These are phyloP conservation scores for Termitomyces sp. DNA, from an alignment of 1,284 basidiomycete species.

Conservation along the genomic window DNA sequence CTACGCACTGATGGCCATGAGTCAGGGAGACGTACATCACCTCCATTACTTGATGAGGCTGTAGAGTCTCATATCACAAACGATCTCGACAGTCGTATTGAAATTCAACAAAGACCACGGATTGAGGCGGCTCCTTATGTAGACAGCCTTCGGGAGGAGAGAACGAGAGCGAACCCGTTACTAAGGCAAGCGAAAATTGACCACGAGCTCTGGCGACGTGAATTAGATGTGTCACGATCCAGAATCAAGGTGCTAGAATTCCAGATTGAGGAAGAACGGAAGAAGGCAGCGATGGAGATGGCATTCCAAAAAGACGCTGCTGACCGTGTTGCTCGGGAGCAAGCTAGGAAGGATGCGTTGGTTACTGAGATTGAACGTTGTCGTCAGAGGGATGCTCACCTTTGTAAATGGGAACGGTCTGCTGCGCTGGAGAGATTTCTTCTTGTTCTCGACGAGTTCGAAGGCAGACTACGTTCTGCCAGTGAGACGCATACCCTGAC, in stretches of 20 bases:
- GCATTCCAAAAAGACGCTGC: neutral
- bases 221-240: neutral
- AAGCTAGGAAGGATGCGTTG: neutral
- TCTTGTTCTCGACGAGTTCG: constrained; percentile 13
- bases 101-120: neutral
- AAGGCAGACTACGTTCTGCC: constrained; percentile 11
- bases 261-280: neutral
- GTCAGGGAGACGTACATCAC: neutral
- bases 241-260: neutral
- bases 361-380: neutral
- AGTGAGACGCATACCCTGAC: constrained; percentile 11
- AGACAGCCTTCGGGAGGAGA: neutral
- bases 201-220: neutral
- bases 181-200: neutral
- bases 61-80: neutral
- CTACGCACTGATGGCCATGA: neutral
- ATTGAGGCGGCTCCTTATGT: neutral
- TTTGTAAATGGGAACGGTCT: constrained; percentile 1
- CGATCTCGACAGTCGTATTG: neutral
- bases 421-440: constrained; percentile 12
- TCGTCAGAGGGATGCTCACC: neutral
- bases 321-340: neutral
- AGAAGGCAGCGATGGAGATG: constrained; percentile 1
- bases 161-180: neutral
- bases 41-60: neutral